A percentile compares a stretch with the other conserved stretches of the same genome.
Conservation (phyloP, 2,329 filamentous ascomycete genomes). For the Ceratocystis cacaofunesta region DNA sequence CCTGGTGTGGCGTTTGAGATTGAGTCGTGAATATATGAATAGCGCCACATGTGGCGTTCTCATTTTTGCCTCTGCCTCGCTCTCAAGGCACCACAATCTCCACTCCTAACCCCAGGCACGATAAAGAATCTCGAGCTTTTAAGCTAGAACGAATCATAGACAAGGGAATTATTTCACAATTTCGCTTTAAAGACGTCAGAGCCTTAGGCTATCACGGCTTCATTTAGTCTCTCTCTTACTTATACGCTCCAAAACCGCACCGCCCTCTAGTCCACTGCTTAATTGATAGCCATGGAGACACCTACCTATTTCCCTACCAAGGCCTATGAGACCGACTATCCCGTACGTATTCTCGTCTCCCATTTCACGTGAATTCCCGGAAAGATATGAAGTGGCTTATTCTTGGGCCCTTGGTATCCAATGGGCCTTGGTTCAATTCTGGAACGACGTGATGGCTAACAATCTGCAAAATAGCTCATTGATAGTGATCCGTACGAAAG, state of each 20-base stretch:
- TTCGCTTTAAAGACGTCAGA: not conserved
- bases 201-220: not conserved
- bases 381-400: not conserved
- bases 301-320: conserved; percentile 38
- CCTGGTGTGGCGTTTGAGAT: not conserved
- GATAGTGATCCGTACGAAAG: conserved; percentile 86
- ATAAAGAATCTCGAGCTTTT: not conserved
- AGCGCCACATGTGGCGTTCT: not conserved
- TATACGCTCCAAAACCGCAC: not conserved
- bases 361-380: conserved; percentile 18
- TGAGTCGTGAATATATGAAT: not conserved
- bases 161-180: not conserved
- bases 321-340: conserved; percentile 67
- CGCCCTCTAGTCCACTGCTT: not conserved
- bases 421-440: not conserved
- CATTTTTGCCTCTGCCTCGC: not conserved
- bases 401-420: not conserved
- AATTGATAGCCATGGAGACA: conserved; percentile 10
- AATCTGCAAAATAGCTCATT: conserved; percentile 56
- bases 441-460: conserved; percentile 8
- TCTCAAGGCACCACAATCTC: not conserved
- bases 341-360: conserved; percentile 43
- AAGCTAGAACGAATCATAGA: not conserved
- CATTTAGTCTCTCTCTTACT: not conserved
- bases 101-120: not conserved